Evolutionary conservation across 176 grass and related monocot genomes (phyloP), one percentile per base, ranked within the genome.

Genomic region (Juncus effusus): DNA sequence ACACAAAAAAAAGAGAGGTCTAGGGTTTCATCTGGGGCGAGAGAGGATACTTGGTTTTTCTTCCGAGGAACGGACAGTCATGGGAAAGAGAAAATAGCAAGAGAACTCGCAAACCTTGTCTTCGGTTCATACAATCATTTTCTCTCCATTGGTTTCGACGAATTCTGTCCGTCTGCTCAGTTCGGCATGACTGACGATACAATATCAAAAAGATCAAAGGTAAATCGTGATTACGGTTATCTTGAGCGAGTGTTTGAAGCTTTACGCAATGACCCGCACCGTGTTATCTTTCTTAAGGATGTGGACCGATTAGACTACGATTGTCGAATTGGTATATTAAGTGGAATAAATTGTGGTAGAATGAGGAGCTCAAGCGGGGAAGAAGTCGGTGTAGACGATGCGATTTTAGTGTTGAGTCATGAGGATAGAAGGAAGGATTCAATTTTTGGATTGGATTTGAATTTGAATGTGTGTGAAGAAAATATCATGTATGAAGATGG

Each of bases 371-470:
- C 53, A 50, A 45, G 56, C 3, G 85, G 85, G 3, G 69, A 67
- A 38, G 83, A 93, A 51, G 64, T 82, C 49, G 50, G 49, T 59
- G 51, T 93, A 15, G 56, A 67, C 60, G 88, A 93, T 54, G 75
- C 80, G 28, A 93, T 99, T 51, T 7, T 99, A 60, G 65, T 99
- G 41, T 55, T 99, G 62, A 87, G 78, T 4, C 62, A 79, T 6
- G 28, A 50, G 4, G 52, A 59, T 63, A 83, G 37, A 86, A 77
- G 60, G 70, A 19, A 11, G 4, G 65, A 37, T 19, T 44, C 77
- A 8, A 38, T 58, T 76, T 78, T 85, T 5, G 70, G 73, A 50
- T 80, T 90, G 56, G 94, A 97, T 89, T 76, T 97, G 83, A 92
- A 97, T 61, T 78, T 76, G 38, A 79, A 74, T 35, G 71, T 47